Base-by-base conservation (phyloP, 2,329 filamentous ascomycete species). In the Hirsutella minnesotensis region DNA sequence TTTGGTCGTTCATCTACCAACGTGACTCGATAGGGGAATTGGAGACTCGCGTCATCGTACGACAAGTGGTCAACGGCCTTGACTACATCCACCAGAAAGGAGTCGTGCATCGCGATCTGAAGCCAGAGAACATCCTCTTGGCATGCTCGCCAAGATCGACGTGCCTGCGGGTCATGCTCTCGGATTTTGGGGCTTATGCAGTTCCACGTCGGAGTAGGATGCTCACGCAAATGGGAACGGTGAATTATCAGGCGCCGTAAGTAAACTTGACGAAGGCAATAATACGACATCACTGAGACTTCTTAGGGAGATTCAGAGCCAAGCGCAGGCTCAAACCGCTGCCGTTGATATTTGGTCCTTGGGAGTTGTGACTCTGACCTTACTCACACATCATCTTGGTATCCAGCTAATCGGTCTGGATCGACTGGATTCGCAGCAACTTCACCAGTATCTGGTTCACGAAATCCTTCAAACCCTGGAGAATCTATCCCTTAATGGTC, bases 61-160 rank as follows among this genome's bases (percentile, higher is more conserved):
- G 64, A 3, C 73, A 76, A 49, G 55, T 76, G 3, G 53, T 72
- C 2, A 58, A 60, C 5, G 72, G 63, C 0, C 54, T 75, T 2
- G 46, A 49, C 2, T 73, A 72, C 47, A 62, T 75, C 7, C 73
- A 75, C 47, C 49, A 51, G n/a, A 68, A 68, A 35, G 64, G 65
- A 0, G 62, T 76, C 7, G 63, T 70, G 0, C 73, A 76, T 50
- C 65, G 72, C 1, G 73, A 77, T 43, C 56, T 76, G 24, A 76
- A 77, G 46, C 70, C 67, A 0, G 71, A 75, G 49, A 76, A 75
- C 34, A 62, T 77, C 3, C 63, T 76, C 10, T 60, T 73, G 43
- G 66, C 65, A 0, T 64, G 63, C 13, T 69, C 68, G 2, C 67
- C 69, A 0, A 63, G 60, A 21, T 54, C 63, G 10, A 56, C 58